Conservation (phyloP, 73 alveolate genomes). For the Tetrahymena elliotti region DNA sequence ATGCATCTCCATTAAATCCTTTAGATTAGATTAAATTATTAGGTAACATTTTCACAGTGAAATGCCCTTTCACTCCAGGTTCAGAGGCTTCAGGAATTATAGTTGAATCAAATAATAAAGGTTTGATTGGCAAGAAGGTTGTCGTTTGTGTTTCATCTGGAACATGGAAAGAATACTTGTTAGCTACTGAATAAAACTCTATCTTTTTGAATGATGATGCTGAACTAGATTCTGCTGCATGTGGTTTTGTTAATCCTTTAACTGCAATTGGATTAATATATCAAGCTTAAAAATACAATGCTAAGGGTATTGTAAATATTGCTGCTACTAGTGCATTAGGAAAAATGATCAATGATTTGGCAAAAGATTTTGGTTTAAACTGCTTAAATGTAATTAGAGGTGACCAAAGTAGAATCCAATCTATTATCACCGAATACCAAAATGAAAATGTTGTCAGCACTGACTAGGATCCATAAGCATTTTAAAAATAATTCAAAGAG, state of each 20-base stretch:
- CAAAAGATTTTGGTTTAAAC: not conserved
- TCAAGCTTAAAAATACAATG: not conserved
- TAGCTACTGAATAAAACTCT: not conserved
- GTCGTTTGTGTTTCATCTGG: not conserved
- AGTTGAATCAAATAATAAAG: not conserved
- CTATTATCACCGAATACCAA: not conserved
- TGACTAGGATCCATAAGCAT: not conserved
- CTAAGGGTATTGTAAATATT: not conserved
- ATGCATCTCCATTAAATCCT: not conserved
- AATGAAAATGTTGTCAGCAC: not conserved
- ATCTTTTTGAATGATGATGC: not conserved
- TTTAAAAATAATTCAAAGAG: not conserved
- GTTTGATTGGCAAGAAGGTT: not conserved
- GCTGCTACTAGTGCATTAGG: not conserved
- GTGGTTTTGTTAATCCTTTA: not conserved
- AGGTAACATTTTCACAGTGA: not conserved
- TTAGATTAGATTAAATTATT: not conserved
- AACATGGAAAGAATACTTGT: not conserved
- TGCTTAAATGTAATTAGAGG: not conserved
- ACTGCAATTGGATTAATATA: not conserved
- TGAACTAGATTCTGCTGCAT: not conserved
- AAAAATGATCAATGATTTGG: not conserved
- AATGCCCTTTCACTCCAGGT: not conserved
- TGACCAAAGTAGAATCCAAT: not conserved
- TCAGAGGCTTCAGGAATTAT: not conserved